A percentile compares a stretch with the other conserved stretches of the same genome.
These are phyloP conservation scores for Colletotrichum kahawae DNA, from an alignment of 2,329 filamentous ascomycete genomes.

Conservation along the genomic window DNA sequence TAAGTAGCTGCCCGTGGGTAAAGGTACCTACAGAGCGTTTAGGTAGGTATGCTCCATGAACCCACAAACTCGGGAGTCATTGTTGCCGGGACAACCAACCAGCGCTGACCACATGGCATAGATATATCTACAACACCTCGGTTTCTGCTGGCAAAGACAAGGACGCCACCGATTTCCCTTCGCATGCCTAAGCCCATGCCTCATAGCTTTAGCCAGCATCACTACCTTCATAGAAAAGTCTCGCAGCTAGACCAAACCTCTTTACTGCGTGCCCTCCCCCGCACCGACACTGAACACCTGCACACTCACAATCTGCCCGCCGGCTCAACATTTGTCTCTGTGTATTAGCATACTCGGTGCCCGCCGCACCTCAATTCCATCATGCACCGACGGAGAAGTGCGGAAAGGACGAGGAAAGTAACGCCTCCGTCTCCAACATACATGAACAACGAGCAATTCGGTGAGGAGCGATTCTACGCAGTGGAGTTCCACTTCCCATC, in stretches of 20 bases:
- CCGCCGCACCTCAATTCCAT: neutral
- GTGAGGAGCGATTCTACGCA: slow-evolving; percentile 43
- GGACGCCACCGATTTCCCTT: neutral
- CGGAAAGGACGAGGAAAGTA: slow-evolving; percentile 54
- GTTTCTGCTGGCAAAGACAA: neutral
- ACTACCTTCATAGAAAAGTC: slow-evolving; percentile 6
- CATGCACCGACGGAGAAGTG: slow-evolving; percentile 29
- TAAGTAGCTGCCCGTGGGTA: neutral
- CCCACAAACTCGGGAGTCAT: neutral
- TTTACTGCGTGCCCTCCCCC: neutral
- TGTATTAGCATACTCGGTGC: neutral
- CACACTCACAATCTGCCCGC: neutral
- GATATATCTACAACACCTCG: slow-evolving; percentile 15
- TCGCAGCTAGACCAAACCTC: neutral
- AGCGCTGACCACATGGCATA: slow-evolving; percentile 13
- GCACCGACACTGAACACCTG: neutral
- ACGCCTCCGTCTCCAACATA: slow-evolving; percentile 67
- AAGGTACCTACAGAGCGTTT: neutral
- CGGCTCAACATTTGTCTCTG: neutral
- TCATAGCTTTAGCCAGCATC: neutral
- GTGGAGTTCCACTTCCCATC: neutral
- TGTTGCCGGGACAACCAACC: slow-evolving; percentile 21
- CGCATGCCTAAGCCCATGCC: neutral
- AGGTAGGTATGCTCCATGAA: neutral
- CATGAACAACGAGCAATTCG: slow-evolving; percentile 72